Evolutionary conservation across 2,329 filamentous ascomycete genomes (phyloP).

Genomic region (Aspergillus glaucus): DNA sequence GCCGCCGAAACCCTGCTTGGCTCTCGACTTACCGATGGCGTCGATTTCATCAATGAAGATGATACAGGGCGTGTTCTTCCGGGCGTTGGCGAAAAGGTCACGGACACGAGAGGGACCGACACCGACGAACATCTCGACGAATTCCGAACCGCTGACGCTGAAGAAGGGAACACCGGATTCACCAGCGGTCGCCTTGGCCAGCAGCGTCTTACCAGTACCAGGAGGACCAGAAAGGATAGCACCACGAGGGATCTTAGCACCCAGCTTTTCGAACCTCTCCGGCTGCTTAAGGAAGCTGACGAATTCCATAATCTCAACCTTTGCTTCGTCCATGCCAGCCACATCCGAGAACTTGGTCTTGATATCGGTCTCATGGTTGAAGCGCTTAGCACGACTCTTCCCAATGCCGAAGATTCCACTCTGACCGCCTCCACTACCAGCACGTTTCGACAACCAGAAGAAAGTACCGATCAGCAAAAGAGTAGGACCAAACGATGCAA

Average conservation of each 20-base stretch:
- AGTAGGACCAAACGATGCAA: constrained; percentile 81
- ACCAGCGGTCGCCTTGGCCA: constrained; percentile 95
- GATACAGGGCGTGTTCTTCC: constrained; percentile 95
- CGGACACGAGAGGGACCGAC: constrained; percentile 92
- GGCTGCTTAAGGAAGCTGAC: constrained; percentile 95
- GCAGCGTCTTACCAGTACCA: constrained; percentile 94
- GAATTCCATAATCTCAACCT: constrained; percentile 98
- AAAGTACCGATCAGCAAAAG: constrained; percentile 78
- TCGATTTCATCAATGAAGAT: constrained; percentile 99
- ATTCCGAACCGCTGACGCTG: constrained; percentile 96
- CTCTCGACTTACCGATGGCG: constrained; percentile 85
- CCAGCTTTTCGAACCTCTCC: constrained; percentile 83
- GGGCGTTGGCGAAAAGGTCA: constrained; percentile 87
- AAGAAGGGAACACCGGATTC: constrained; percentile 97
- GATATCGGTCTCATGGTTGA: constrained; percentile 93
- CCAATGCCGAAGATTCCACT: constrained; percentile 92
- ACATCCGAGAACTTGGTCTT: constrained; percentile 97
- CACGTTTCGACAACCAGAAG: constrained; percentile 71
- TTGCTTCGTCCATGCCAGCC: constrained; percentile 96
- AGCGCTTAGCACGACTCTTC: constrained; percentile 91
- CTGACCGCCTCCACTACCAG: constrained; percentile 56
- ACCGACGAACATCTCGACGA: constrained; percentile 99
- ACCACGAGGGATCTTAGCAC: constrained; percentile 94
- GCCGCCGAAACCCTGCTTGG: constrained; percentile 75
- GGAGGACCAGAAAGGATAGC: constrained; percentile 96